phyloP scores from a whole-genome alignment of 2,329 filamentous ascomycete genomes.

The Cercospora sp. region DNA sequence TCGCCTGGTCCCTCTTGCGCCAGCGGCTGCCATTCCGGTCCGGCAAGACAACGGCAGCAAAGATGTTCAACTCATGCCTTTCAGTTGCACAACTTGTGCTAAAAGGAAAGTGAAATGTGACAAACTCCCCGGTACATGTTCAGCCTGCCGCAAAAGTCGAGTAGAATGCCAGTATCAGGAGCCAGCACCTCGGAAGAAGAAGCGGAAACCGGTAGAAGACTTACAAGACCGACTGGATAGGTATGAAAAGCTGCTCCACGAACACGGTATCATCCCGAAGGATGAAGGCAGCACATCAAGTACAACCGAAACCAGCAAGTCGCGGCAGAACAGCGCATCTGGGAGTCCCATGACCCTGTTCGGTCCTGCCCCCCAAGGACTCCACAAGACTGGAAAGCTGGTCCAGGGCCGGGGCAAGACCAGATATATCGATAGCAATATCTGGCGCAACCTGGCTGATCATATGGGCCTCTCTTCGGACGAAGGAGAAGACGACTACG shows the following conservation, averaged over 20 bases:
- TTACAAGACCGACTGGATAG: constrained; percentile 41
- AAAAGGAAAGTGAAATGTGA: constrained; percentile 46
- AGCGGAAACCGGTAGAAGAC: constrained; percentile 40
- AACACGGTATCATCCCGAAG: constrained; percentile 39
- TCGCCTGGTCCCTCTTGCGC: constrained; percentile 25
- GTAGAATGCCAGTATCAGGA: constrained; percentile 46
- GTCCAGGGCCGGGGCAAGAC: constrained; percentile 40
- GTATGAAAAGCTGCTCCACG: constrained; percentile 44
- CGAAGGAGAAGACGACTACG: constrained; percentile 31
- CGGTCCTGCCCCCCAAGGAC: not conserved
- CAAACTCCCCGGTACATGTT: constrained; percentile 31
- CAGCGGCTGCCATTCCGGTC: constrained; percentile 14
- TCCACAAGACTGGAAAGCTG: constrained; percentile 21
- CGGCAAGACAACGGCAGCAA: constrained; percentile 13
- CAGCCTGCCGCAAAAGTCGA: constrained; percentile 39
- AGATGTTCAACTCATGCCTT: constrained; percentile 31
- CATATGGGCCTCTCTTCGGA: constrained; percentile 32
- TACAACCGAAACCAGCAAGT: not conserved
- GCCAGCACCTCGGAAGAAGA: constrained; percentile 43
- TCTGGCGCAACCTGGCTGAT: constrained; percentile 37
- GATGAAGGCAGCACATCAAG: constrained; percentile 11
- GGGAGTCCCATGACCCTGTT: not conserved
- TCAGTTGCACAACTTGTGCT: constrained; percentile 38
- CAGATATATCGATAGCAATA: constrained; percentile 45
- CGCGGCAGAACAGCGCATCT: not conserved